These are phyloP conservation scores for Emergomyces orientalis DNA, from an alignment of 2,329 filamentous ascomycete genomes.

Conservation along the genomic window DNA sequence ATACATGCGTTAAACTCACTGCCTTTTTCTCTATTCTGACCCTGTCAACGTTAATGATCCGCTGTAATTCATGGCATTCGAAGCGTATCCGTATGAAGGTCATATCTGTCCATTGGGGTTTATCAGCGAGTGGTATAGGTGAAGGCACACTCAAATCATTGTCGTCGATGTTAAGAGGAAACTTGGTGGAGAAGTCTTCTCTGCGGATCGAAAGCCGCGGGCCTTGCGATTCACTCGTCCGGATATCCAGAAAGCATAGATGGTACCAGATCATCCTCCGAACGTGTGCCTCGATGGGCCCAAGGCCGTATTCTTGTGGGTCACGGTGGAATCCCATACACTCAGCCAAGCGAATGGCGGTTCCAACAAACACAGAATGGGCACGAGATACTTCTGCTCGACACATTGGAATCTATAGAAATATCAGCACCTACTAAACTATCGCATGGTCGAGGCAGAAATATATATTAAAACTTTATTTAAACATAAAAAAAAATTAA, in stretches of 20 bases:
- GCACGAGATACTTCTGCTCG: constrained; percentile 62
- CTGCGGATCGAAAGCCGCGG: constrained; percentile 61
- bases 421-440: not conserved
- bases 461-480: constrained; percentile 1
- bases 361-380: constrained; percentile 62
- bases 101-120: constrained; percentile 55
- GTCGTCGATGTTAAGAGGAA: constrained; percentile 64
- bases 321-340: constrained; percentile 70
- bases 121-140: constrained; percentile 36
- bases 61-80: constrained; percentile 64
- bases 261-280: constrained; percentile 68
- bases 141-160: constrained; percentile 45
- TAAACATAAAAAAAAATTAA: not conserved
- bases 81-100: constrained; percentile 60
- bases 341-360: constrained; percentile 63
- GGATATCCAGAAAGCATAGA: constrained; percentile 64
- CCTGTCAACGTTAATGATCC: constrained; percentile 60
- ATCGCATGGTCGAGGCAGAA: constrained; percentile 17
- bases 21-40: constrained; percentile 54
- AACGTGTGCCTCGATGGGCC: constrained; percentile 60
- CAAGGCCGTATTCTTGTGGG: constrained; percentile 55
- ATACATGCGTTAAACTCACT: constrained; percentile 52
- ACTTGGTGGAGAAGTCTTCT: constrained; percentile 64
- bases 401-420: constrained; percentile 56
- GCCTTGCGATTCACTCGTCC: constrained; percentile 65